phyloP scores from a whole-genome alignment of 176 grass and related monocot species.

The Poa annua region DNA sequence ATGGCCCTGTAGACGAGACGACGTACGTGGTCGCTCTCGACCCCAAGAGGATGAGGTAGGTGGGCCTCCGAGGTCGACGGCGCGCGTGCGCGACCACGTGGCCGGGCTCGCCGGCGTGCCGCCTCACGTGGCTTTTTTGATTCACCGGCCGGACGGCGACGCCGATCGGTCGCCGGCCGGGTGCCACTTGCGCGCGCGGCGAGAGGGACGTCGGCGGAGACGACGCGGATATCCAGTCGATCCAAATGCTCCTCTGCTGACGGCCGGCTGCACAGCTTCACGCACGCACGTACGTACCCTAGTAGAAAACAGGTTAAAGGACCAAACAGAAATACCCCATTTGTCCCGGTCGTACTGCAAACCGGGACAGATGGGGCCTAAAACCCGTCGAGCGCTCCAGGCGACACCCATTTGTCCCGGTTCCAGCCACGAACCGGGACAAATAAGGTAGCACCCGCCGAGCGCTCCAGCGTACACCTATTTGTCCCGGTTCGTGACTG shows the following conservation, averaged over 20 bases:
- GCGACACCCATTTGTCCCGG: too few species aligned
- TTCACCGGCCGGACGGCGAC: conserved; percentile 11
- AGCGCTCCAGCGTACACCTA: too few species aligned
- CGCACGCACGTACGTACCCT: not conserved
- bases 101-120: not conserved
- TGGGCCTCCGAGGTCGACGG: not conserved
- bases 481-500: too few species aligned
- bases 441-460: too few species aligned
- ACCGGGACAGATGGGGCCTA: too few species aligned
- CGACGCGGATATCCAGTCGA: not conserved
- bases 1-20: conserved; percentile 35
- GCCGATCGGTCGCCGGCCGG: not conserved
- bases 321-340: too few species aligned
- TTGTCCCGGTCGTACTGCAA: too few species aligned
- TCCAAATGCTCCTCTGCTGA: not conserved
- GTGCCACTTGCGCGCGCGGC: not conserved
- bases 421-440: too few species aligned
- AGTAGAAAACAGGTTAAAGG: too few species aligned
- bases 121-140: conserved; percentile 30
- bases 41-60: not conserved
- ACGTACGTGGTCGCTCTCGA: conserved; percentile 7
- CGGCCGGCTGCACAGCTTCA: not conserved
- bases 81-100: conserved; percentile 31
- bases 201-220: not conserved
- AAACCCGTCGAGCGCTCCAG: too few species aligned